Evolutionary conservation across 805 yeast genomes (phyloP).

Genomic region (Pichia nakasei): DNA sequence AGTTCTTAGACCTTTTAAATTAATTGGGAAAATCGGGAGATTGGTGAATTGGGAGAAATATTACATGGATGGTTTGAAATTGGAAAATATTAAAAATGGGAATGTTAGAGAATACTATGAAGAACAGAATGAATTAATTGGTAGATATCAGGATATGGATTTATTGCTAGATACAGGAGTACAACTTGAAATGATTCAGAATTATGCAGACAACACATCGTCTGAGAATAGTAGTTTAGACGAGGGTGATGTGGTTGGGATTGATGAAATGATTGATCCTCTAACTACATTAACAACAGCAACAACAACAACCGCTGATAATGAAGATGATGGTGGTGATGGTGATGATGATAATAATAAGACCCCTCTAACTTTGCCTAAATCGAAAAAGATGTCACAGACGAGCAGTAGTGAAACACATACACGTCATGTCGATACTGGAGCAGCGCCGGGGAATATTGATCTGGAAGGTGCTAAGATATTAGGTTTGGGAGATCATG

Average conservation of each 20-base stretch:
- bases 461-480: constrained; percentile 49
- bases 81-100: constrained; percentile 19
- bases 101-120: constrained; percentile 37
- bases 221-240: constrained; percentile 19
- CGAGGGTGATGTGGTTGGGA: neutral
- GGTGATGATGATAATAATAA: neutral
- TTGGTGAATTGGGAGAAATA: constrained; percentile 33
- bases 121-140: constrained; percentile 52
- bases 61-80: constrained; percentile 16
- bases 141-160: constrained; percentile 52
- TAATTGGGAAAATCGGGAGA: constrained; percentile 36
- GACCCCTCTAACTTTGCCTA: neutral
- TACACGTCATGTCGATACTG: neutral
- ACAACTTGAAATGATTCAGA: constrained; percentile 53
- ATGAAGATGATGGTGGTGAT: too few species aligned
- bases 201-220: constrained; percentile 35
- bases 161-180: constrained; percentile 61
- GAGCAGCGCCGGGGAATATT: constrained; percentile 49
- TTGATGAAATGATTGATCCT: constrained; percentile 1
- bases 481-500: constrained; percentile 39
- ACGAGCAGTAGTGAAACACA: neutral
- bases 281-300: too few species aligned
- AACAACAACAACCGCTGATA: too few species aligned
- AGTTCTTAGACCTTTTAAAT: constrained; percentile 36
- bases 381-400: neutral